phyloP scores from a whole-genome alignment of 345 rosid genomes.

The Hibiscus mutabilis region DNA sequence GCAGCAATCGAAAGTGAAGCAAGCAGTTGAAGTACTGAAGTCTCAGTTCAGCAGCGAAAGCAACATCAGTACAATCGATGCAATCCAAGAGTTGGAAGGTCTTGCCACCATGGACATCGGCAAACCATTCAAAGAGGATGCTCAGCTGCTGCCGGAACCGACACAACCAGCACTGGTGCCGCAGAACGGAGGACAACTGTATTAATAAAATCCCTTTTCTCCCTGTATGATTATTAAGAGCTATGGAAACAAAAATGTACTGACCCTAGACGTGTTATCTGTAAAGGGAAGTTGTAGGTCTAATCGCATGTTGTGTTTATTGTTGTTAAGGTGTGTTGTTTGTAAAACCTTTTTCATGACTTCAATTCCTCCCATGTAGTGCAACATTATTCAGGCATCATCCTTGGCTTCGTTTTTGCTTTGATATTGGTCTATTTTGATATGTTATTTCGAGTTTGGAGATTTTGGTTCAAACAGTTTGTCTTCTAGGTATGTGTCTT shows the following conservation, averaged over 20 bases:
- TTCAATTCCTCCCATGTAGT: background rate
- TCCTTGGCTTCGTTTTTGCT: background rate
- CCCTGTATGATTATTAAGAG: background rate
- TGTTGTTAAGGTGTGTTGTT: slow-evolving; percentile 4
- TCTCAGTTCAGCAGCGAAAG: slow-evolving; percentile 23
- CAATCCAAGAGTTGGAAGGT: slow-evolving; percentile 57
- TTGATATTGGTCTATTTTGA: background rate
- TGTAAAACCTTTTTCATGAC: slow-evolving; percentile 3
- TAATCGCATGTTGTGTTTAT: slow-evolving; percentile 1
- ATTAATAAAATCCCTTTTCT: background rate
- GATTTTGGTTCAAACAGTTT: too few relatives aligned
- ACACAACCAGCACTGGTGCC: slow-evolving; percentile 6
- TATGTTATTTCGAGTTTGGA: too few relatives aligned
- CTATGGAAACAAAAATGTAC: slow-evolving; percentile 22
- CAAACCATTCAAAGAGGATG: slow-evolving; percentile 25
- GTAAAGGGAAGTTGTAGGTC: slow-evolving; percentile 16
- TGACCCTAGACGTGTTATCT: slow-evolving; percentile 16
- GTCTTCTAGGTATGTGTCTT: too few relatives aligned
- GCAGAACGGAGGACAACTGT: background rate
- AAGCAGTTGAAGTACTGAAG: slow-evolving; percentile 37
- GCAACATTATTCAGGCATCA: background rate
- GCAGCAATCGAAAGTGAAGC: slow-evolving; percentile 59
- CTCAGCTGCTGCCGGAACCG: background rate
- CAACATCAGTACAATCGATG: slow-evolving; percentile 22
- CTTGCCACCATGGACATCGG: slow-evolving; percentile 41